Conservation (phyloP, 148 eudicot genomes). For the Rhododendron molle region DNA sequence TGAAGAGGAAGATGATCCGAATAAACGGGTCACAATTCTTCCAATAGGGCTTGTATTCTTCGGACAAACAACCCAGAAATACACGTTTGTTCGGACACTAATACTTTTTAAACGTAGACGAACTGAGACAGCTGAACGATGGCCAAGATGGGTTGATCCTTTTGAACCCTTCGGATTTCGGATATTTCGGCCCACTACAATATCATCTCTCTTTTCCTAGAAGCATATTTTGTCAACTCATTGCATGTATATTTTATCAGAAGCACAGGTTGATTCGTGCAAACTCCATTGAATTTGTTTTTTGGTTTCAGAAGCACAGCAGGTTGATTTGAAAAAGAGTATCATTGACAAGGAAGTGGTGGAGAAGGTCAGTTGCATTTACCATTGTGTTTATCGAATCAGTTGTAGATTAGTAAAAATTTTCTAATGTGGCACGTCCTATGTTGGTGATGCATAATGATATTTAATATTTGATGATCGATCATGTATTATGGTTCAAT, state of each 20-base stretch:
- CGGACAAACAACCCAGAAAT: no score
- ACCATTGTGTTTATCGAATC: not conserved
- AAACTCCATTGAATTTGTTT: conserved; percentile 15
- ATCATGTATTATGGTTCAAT: not conserved
- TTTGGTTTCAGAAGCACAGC: conserved; percentile 58
- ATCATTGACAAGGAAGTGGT: conserved; percentile 76
- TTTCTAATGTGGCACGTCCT: not conserved
- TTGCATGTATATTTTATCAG: conserved; percentile 31
- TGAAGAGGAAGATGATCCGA: no score
- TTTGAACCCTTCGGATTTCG: no score
- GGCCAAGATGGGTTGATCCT: no score
- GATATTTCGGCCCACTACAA: no score
- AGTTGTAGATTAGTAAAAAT: not conserved
- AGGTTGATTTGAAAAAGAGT: conserved; percentile 51
- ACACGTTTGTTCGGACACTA: no score
- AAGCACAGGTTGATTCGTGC: conserved; percentile 53
- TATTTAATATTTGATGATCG: not conserved
- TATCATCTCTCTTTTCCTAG: not conserved
- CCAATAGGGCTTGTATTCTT: no score
- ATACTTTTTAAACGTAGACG: no score
- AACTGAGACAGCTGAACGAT: no score
- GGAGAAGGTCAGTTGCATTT: conserved; percentile 53
- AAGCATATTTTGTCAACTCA: not conserved
- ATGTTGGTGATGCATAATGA: not conserved
- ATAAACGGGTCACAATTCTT: no score